A percentile compares a stretch with the other conserved stretches of the same genome.
Evolutionary conservation across 2,329 filamentous ascomycete genomes (phyloP).

Genomic region (Domatiomyces globalis): DNA sequence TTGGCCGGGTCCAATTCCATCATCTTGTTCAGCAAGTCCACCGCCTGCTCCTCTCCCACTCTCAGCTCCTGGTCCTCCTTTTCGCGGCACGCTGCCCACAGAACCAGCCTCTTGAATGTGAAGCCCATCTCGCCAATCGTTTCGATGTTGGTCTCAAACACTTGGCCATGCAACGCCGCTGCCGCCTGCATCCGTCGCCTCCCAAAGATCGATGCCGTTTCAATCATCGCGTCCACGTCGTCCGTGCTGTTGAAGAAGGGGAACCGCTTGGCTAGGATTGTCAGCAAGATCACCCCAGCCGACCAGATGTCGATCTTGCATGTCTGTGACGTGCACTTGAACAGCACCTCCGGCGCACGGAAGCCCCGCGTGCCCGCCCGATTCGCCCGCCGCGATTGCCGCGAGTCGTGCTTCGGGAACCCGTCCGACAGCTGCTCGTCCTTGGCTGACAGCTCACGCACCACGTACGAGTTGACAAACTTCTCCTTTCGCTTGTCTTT

Average conservation of each 20-base stretch:
- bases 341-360: constrained; percentile 85
- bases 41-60: constrained; percentile 32
- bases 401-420: constrained; percentile 80
- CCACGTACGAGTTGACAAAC: constrained; percentile 18
- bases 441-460: constrained; percentile 25
- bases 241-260: constrained; percentile 99
- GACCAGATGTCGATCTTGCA: constrained; percentile 96
- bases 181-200: constrained; percentile 67
- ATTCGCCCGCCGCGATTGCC: constrained; percentile 80
- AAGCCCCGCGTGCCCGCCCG: constrained; percentile 90
- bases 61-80: constrained; percentile 38
- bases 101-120: constrained; percentile 78
- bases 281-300: constrained; percentile 91
- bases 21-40: constrained; percentile 28
- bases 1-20: constrained; percentile 32
- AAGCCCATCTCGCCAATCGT: constrained; percentile 79
- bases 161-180: constrained; percentile 71
- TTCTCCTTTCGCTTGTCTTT: constrained; percentile 45
- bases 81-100: constrained; percentile 80
- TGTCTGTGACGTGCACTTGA: constrained; percentile 92
- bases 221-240: constrained; percentile 92
- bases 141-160: constrained; percentile 85
- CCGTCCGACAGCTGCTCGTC: constrained; percentile 37
- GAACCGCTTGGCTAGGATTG: constrained; percentile 78
- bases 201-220: constrained; percentile 92